phyloP scores from a whole-genome alignment of 371 early-diverging fungal genomes.

The Syncephalastrum racemosum region DNA sequence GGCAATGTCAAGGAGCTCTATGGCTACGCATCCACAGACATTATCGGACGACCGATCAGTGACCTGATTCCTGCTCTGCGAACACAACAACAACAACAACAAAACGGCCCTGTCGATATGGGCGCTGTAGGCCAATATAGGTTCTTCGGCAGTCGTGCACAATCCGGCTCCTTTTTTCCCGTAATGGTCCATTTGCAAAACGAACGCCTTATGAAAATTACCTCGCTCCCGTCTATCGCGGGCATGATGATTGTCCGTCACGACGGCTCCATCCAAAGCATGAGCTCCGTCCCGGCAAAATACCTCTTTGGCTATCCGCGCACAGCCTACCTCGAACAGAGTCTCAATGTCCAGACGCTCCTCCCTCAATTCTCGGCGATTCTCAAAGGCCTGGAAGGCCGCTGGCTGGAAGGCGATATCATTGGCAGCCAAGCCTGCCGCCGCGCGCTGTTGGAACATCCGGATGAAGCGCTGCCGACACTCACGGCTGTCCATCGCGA shows the following conservation, averaged over 20 bases:
- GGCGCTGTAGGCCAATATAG: slow-evolving; percentile 51
- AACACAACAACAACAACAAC: slow-evolving; percentile 30
- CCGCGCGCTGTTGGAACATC: slow-evolving; percentile 21
- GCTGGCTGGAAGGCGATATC: slow-evolving; percentile 20
- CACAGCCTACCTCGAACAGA: slow-evolving; percentile 46
- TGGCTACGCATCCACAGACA: slow-evolving; percentile 52
- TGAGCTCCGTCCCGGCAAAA: slow-evolving; percentile 68
- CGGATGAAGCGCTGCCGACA: slow-evolving; percentile 27
- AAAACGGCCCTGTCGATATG: slow-evolving; percentile 37
- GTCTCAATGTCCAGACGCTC: slow-evolving; percentile 49
- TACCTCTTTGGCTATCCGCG: slow-evolving; percentile 67
- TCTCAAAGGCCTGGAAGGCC: slow-evolving; percentile 20
- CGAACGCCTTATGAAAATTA: slow-evolving; percentile 41
- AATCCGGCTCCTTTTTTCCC: slow-evolving; percentile 57
- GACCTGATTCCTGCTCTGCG: slow-evolving; percentile 49
- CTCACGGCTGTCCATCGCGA: slow-evolving; percentile 69
- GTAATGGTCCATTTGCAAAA: slow-evolving; percentile 43
- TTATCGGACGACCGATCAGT: slow-evolving; percentile 53
- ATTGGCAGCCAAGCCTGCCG: slow-evolving; percentile 34
- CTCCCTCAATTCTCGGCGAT: slow-evolving; percentile 59
- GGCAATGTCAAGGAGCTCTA: slow-evolving; percentile 57
- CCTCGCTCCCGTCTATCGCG: slow-evolving; percentile 66
- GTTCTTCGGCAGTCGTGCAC: slow-evolving; percentile 61
- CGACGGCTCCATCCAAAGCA: slow-evolving; percentile 60
- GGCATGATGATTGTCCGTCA: slow-evolving; percentile 63